Conservation (phyloP, 108 stramenopile species). For the Stephanodiscus triporus region DNA sequence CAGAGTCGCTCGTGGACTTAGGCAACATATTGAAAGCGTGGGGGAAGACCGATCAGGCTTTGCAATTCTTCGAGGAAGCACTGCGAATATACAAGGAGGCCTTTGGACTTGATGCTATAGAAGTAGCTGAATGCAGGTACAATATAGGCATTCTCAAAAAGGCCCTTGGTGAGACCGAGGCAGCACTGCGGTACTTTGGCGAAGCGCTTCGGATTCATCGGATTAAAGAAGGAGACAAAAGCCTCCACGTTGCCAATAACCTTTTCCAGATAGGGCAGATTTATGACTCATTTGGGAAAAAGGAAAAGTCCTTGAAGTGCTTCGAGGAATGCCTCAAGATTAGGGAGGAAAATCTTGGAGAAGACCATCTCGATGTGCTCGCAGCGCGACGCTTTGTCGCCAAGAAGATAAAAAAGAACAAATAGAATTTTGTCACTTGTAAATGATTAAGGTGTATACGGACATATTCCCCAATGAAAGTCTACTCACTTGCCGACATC, state of each 20-base stretch:
- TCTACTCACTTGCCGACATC: no score
- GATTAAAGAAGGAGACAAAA: slow-evolving; percentile 49
- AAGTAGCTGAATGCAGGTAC: slow-evolving; percentile 64
- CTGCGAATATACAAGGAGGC: slow-evolving; percentile 42
- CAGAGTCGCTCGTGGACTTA: slow-evolving; percentile 27
- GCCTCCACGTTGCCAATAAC: slow-evolving; percentile 38
- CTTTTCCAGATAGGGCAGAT: slow-evolving; percentile 46
- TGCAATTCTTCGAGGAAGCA: slow-evolving; percentile 49
- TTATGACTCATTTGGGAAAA: slow-evolving; percentile 47
- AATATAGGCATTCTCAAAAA: slow-evolving; percentile 63
- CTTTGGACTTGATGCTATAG: slow-evolving; percentile 58
- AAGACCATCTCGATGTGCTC: slow-evolving; percentile 47
- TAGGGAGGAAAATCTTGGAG: slow-evolving; percentile 28
- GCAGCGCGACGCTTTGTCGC: slow-evolving; percentile 41
- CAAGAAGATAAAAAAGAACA: slow-evolving; percentile 26
- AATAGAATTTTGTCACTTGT: neutral
- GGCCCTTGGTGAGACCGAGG: slow-evolving; percentile 45
- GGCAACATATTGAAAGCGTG: slow-evolving; percentile 50
- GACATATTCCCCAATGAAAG: no score
- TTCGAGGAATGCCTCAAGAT: slow-evolving; percentile 52
- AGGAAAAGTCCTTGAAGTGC: slow-evolving; percentile 39
- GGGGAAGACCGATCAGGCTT: slow-evolving; percentile 46
- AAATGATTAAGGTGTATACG: neutral
- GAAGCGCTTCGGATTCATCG: no score
- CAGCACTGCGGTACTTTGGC: slow-evolving; percentile 59